Evolutionary conservation across 208 protist species (phyloP).

Genomic region (Naegleria fowleri): DNA sequence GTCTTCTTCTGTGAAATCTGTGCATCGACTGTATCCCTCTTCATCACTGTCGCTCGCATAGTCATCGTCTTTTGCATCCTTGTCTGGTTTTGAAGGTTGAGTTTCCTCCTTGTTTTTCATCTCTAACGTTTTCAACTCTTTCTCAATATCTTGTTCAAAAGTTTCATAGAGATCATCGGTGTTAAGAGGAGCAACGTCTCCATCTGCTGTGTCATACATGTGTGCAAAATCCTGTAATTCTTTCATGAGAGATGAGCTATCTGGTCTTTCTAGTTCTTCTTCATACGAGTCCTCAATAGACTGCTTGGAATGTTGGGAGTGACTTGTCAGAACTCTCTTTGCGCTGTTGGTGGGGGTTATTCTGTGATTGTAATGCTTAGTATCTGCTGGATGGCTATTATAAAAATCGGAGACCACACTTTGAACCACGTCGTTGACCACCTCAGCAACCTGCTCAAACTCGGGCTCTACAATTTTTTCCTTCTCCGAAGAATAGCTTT

Average conservation of each 20-base stretch:
- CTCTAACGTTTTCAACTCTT: not conserved
- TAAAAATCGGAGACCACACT: not conserved
- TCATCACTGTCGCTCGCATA: not conserved
- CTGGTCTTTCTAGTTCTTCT: not conserved
- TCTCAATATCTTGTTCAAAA: not conserved
- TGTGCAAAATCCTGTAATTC: not conserved
- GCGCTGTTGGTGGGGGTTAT: not conserved
- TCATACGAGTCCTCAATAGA: not conserved
- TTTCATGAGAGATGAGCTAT: not conserved
- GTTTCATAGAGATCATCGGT: not conserved
- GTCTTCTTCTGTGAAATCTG: not conserved
- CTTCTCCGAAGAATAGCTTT: not conserved
- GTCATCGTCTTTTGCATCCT: not conserved
- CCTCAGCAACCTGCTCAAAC: not conserved
- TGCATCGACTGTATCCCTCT: not conserved
- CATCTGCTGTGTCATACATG: not conserved
- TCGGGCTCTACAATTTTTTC: not conserved
- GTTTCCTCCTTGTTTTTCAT: not conserved
- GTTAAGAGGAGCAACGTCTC: not conserved
- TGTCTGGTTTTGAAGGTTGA: not conserved
- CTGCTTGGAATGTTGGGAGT: not conserved
- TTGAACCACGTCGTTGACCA: not conserved
- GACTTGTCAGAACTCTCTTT: not conserved
- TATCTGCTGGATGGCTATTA: not conserved
- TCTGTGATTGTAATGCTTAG: conserved; percentile 6